Base-by-base conservation (phyloP, 257 asterid genomes). In the Solanum clarkiae region DNA sequence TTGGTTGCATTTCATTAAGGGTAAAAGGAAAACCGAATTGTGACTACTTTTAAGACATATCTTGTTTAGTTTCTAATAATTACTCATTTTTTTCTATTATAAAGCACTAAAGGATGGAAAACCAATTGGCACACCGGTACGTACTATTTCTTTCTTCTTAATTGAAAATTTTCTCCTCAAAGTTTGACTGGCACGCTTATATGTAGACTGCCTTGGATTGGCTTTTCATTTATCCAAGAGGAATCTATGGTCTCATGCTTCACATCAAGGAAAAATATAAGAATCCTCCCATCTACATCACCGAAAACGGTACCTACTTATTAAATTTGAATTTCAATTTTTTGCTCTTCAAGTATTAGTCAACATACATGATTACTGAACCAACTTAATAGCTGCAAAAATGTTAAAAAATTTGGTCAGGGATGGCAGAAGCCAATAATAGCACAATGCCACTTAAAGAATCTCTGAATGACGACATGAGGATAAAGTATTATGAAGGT, bases 181-280 rank as follows among this genome's bases (percentile, higher is more conserved):
- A 47, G 3, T 1, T 22, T 59, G 63, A 60, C 22, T 62, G 42
- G 42, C 0, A 62, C 45, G 24, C 60, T 80, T 80, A 2, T 82
- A 18, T 84, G 86, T 55, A 87, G 90, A 87, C 86, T 14, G 26
- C 70, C 14, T 45, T 87, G 86, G 22, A 75, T 32, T 87, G 90
- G 86, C 82, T 87, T 60, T 85, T 82, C 90, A 79, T 87, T 18
- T 87, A 81, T 82, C 90, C 90, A 82, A 74, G 40, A 81, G 90
- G 90, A 24, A 87, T 87, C 18, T 68, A 85, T 20, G 81, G 83
- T 45, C 90, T 87, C 40, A 85, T 85, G 90, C 86, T 87, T 22
- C 77, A 82, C 71, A 75, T 87, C 51, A 85, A 85, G 72, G 32
- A 85, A 16, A 87, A 87, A 45, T 87, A 87, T 59, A 87, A 85